These are phyloP conservation scores for Suillus alpinus DNA, from an alignment of 768 basidiomycete species.

Conservation along the genomic window DNA sequence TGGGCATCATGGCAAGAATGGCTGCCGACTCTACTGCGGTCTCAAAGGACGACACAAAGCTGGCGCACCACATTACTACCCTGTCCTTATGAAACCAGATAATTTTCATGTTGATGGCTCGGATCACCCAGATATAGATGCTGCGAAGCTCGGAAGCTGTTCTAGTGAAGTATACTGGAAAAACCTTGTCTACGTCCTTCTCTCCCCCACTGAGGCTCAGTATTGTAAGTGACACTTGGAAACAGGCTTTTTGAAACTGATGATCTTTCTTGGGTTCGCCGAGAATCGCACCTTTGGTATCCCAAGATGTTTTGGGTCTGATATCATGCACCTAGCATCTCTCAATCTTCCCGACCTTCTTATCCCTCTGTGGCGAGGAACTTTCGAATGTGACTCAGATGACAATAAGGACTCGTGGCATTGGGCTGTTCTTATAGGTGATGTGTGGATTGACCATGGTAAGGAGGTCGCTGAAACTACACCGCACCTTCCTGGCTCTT, in stretches of 20 bases:
- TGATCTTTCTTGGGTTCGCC: constrained; percentile 33
- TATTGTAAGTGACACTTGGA: constrained; percentile 20
- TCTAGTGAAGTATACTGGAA: background rate
- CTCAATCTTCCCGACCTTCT: constrained; percentile 25
- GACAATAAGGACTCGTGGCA: constrained; percentile 17
- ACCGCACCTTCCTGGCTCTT: constrained; percentile 22
- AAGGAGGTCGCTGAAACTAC: background rate
- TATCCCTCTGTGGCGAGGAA: constrained; percentile 23
- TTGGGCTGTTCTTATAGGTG: constrained; percentile 8
- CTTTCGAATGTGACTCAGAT: constrained; percentile 10
- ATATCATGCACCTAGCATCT: constrained; percentile 39
- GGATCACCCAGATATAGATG: constrained; percentile 7
- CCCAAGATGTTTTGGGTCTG: constrained; percentile 33
- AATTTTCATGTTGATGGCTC: too few species aligned
- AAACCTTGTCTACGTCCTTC: constrained; percentile 2
- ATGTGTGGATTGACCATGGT: background rate
- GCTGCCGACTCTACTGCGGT: too few species aligned
- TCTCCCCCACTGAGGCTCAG: constrained; percentile 11
- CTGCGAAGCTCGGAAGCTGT: constrained; percentile 2
- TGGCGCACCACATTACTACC: too few species aligned
- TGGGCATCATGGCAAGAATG: too few species aligned
- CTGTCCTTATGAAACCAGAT: too few species aligned
- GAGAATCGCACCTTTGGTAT: constrained; percentile 17
- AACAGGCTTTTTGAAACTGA: constrained; percentile 34
- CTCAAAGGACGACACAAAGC: too few species aligned